These are phyloP conservation scores for Phytophthora agathidicida DNA, from an alignment of 352 stramenopile species.

Conservation along the genomic window DNA sequence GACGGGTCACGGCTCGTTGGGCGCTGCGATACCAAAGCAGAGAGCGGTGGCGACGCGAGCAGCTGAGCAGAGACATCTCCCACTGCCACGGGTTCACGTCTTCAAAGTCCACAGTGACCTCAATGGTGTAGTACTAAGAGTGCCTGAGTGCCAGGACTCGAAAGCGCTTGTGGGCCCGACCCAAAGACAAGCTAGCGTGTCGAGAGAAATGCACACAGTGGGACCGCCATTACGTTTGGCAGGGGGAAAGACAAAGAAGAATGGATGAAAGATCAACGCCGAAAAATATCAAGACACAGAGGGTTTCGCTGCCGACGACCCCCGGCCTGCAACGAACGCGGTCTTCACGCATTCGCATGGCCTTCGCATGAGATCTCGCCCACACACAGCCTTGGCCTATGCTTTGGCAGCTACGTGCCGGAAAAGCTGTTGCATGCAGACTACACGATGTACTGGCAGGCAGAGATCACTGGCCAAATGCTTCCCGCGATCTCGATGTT, in stretches of 20 bases:
- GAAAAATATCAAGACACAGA: too few species aligned
- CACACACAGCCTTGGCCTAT: too few species aligned
- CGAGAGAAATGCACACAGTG: conserved; percentile 6
- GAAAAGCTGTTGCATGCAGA: too few species aligned
- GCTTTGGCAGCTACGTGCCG: too few species aligned
- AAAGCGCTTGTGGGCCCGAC: conserved; percentile 11
- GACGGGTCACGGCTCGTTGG: conserved; percentile 45
- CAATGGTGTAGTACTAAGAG: conserved; percentile 28
- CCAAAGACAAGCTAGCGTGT: conserved; percentile 13
- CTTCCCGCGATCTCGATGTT: conserved; percentile 7
- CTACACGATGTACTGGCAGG: too few species aligned
- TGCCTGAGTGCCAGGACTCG: background rate
- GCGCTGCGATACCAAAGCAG: conserved; percentile 50
- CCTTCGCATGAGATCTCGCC: too few species aligned
- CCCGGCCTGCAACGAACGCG: too few species aligned
- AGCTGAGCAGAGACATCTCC: conserved; percentile 70
- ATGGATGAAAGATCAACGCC: background rate
- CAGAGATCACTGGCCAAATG: background rate
- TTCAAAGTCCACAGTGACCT: conserved; percentile 37
- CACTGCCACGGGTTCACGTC: conserved; percentile 48
- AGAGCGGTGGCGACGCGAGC: conserved; percentile 54
- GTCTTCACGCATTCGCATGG: too few species aligned
- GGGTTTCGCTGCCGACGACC: too few species aligned
- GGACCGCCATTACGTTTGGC: conserved; percentile 7
- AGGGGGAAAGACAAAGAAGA: background rate